A percentile compares a stretch with the other conserved stretches of the same genome.
Conservation (phyloP, 805 yeast species). For the Candida methanosorbosa region DNA sequence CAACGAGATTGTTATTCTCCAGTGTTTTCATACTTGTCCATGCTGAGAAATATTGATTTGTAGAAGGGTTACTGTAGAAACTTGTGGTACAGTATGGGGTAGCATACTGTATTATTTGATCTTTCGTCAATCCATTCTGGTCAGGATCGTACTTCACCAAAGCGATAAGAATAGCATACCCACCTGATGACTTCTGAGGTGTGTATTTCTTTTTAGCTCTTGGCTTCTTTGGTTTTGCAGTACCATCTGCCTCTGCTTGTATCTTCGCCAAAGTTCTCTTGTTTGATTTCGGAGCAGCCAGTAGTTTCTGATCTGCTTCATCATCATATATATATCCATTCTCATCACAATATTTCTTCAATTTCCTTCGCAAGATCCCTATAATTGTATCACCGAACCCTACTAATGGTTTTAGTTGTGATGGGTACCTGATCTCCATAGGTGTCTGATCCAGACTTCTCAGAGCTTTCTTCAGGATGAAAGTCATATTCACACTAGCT, state of each 20-base stretch:
- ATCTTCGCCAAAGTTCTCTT: slow-evolving; percentile 32
- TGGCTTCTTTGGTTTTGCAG: slow-evolving; percentile 1
- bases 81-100: slow-evolving; percentile 47
- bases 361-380: slow-evolving; percentile 33
- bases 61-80: slow-evolving; percentile 50
- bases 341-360: slow-evolving; percentile 48
- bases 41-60: slow-evolving; percentile 61
- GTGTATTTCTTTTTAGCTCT: slow-evolving; percentile 34
- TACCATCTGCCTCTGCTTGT: background rate
- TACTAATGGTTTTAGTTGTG: slow-evolving; percentile 48
- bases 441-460: slow-evolving; percentile 39
- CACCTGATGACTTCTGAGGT: slow-evolving; percentile 74
- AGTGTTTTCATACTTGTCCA: slow-evolving; percentile 67
- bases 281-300: too few species aligned
- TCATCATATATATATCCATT: slow-evolving; percentile 36
- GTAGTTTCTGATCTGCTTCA: too few species aligned
- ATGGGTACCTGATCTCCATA: slow-evolving; percentile 41
- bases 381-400: slow-evolving; percentile 71
- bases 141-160: slow-evolving; percentile 40
- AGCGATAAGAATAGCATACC: slow-evolving; percentile 69
- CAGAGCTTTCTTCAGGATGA: slow-evolving; percentile 48
- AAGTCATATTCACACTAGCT: slow-evolving; percentile 37
- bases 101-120: slow-evolving; percentile 47
- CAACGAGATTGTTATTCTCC: slow-evolving; percentile 50
- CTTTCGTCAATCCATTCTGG: slow-evolving; percentile 53